Percentiles rank a stretch among this genome's conserved stretches.
phyloP scores from a whole-genome alignment of 2,329 filamentous ascomycete species.

The Cladosporium sp. region DNA sequence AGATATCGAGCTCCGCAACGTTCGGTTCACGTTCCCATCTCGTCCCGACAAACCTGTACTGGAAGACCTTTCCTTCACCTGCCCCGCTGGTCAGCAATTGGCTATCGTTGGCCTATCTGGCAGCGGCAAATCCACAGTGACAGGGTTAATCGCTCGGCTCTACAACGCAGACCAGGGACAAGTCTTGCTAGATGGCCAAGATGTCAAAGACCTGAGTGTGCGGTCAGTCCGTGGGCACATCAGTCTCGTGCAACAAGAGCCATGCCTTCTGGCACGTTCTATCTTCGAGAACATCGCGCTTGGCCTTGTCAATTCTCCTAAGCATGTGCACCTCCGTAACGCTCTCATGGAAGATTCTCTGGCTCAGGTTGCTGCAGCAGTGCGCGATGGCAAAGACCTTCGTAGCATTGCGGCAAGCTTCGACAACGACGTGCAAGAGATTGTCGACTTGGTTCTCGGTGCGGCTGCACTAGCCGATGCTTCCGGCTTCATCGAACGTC shows the following conservation, averaged over 20 bases:
- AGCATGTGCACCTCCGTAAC: constrained; percentile 2
- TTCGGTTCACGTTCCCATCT: constrained; percentile 66
- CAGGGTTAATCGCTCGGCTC: constrained; percentile 31
- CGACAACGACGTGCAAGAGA: constrained; percentile 25
- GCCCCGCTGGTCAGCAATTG: constrained; percentile 38
- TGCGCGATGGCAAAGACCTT: constrained; percentile 28
- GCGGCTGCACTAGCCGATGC: constrained; percentile 15
- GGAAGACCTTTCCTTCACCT: constrained; percentile 28
- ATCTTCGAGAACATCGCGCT: constrained; percentile 33
- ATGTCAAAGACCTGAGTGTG: constrained; percentile 25
- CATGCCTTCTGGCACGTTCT: constrained; percentile 30
- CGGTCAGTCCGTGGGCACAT: constrained; percentile 30
- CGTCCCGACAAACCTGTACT: constrained; percentile 33
- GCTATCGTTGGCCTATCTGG: constrained; percentile 38
- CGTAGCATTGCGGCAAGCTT: constrained; percentile 30
- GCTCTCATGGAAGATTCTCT: constrained; percentile 2
- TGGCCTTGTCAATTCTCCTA: constrained; percentile 29
- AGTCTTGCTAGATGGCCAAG: constrained; percentile 28
- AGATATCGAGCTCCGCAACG: constrained; percentile 56
- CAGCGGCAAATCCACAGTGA: constrained; percentile 34
- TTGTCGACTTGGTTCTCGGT: constrained; percentile 30
- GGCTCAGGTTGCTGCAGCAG: constrained; percentile 29
- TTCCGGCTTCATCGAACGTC: constrained; percentile 46
- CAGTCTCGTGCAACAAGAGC: constrained; percentile 33
- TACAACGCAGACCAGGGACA: constrained; percentile 26